These are phyloP conservation scores for Talaromyces liani DNA, from an alignment of 495 filamentous ascomycete genomes.

Conservation along the genomic window DNA sequence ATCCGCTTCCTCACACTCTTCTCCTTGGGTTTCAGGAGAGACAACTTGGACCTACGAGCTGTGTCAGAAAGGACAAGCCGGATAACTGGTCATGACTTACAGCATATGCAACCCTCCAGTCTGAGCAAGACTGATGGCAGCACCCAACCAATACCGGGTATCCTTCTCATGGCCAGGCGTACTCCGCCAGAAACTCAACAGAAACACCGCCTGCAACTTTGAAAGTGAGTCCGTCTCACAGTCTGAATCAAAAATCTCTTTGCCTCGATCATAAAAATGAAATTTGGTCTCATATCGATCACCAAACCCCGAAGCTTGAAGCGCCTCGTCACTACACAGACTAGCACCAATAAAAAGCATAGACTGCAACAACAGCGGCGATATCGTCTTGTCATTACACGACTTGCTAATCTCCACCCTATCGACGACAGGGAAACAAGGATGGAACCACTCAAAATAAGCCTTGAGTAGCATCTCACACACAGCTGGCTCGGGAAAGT, in stretches of 20 bases:
- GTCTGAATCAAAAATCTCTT: conserved; percentile 36
- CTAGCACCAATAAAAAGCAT: conserved; percentile 39
- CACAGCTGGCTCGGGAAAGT: conserved; percentile 24
- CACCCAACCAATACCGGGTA: conserved; percentile 35
- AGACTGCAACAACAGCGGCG: conserved; percentile 31
- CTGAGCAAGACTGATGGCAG: conserved; percentile 32
- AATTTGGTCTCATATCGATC: conserved; percentile 32
- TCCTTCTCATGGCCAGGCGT: conserved; percentile 33
- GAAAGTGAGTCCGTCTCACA: conserved; percentile 31
- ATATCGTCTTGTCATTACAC: conserved; percentile 23
- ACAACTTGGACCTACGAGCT: conserved; percentile 26
- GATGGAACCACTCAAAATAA: conserved; percentile 41
- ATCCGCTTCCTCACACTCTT: conserved; percentile 36
- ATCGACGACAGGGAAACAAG: conserved; percentile 36
- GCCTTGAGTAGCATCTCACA: conserved; percentile 26
- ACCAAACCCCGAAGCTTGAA: conserved; percentile 22
- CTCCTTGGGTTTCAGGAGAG: conserved; percentile 22
- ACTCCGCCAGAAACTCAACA: conserved; percentile 38
- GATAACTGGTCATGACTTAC: conserved; percentile 13
- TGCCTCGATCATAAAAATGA: conserved; percentile 32
- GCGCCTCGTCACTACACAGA: conserved; percentile 26
- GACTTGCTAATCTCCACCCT: conserved; percentile 17
- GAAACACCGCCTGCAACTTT: conserved; percentile 32
- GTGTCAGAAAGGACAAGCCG: background rate
- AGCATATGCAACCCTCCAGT: conserved; percentile 41